Base-by-base conservation (phyloP, 2,329 filamentous ascomycete genomes). In the Aspergillus sp. region DNA sequence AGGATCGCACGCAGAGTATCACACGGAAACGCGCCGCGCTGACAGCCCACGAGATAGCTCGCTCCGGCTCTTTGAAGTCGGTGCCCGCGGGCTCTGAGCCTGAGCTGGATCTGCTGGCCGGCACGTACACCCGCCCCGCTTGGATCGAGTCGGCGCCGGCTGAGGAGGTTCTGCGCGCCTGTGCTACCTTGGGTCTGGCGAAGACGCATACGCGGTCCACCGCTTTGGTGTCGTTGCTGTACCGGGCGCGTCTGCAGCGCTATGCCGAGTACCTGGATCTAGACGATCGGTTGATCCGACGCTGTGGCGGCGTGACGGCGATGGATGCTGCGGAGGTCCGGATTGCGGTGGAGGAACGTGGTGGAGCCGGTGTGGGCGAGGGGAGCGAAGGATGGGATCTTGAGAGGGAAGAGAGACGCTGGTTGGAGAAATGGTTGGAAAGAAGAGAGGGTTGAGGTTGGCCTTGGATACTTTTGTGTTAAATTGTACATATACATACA, bases 261-360 rank as follows among this genome's bases (percentile, higher is more conserved):
- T 80, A 84, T 63, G 77, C 91, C 65, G 76, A 81, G 46, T 91
- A 90, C 70, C 72, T 97, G 62, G 82, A 82, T 50, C 76, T 82
- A 42, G 93, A 97, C 76, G 91, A 96, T 75, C 75, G 70, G 63
- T 78, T 94, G 72, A 83, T 97, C 52, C 69, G 81, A 18, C 77
- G 81, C 42, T 84, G 85, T 51, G 90, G 90, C 1, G 90, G 88
- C 0, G 81, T 84, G 5, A 64, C 71, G 3, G 82, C 76, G 22
- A 77, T 96, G 66, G 82, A 83, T 63, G 76, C 76, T 7, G 83
- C 85, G 45, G 91, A 96, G 78, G 77, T 92, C 20, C 77, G 78
- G 61, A 82, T 91, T 60, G 91, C 91, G 14, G 90, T 89, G 67
- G 82, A 86, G 58, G 90, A 92, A 64, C 82, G 90, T 14, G 90